Evolutionary conservation across 495 filamentous ascomycete genomes (phyloP).

Genomic region (Lasiosphaeria hispida): DNA sequence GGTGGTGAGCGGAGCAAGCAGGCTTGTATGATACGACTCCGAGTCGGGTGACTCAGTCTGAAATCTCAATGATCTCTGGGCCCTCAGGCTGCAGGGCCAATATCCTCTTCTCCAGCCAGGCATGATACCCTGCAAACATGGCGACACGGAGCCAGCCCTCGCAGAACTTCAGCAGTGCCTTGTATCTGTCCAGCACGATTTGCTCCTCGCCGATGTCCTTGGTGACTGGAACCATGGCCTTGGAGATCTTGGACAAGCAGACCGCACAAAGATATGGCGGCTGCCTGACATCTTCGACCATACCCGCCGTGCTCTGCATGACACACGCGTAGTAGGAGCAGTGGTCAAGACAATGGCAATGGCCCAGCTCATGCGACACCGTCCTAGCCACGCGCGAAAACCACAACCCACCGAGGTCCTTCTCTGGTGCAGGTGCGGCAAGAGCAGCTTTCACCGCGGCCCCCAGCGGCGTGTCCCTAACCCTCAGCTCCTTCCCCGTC

Average conservation of each 20-base stretch:
- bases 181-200: conserved; percentile 40
- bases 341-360: conserved; percentile 64
- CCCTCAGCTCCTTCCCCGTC: conserved; percentile 5
- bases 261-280: conserved; percentile 67
- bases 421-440: conserved; percentile 13
- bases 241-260: conserved; percentile 54
- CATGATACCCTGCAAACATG: conserved; percentile 42
- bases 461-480: conserved; percentile 7
- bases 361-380: conserved; percentile 61
- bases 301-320: conserved; percentile 62
- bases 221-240: conserved; percentile 20
- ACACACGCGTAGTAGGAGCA: conserved; percentile 68
- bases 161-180: conserved; percentile 45
- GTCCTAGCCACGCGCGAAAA: conserved; percentile 57
- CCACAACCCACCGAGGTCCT: conserved; percentile 44
- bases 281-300: conserved; percentile 63
- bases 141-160: conserved; percentile 32
- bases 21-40: no score
- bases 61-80: no score
- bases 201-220: conserved; percentile 21
- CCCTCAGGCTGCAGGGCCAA: no score
- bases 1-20: no score
- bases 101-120: conserved; percentile 38
- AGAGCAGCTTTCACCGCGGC: conserved; percentile 14
- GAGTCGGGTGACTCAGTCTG: no score